Percentiles rank a stretch among this genome's conserved stretches.
These are phyloP conservation scores for Boletellus emodensis DNA, from an alignment of 768 basidiomycete species.

Conservation along the genomic window DNA sequence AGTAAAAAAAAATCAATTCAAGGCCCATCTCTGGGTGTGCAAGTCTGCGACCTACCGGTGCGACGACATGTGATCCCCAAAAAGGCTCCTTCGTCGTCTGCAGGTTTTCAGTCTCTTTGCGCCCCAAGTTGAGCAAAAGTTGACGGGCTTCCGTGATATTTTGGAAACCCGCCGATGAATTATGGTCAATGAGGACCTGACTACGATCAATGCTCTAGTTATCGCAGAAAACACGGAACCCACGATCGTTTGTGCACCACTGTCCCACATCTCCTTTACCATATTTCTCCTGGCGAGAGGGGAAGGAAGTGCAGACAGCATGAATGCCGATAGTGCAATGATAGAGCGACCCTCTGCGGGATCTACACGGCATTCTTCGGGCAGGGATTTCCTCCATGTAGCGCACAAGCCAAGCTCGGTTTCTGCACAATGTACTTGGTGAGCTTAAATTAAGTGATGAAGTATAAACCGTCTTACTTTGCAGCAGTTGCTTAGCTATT, in stretches of 20 bases:
- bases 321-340: conserved; percentile 82
- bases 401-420: conserved; percentile 41
- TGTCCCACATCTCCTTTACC: conserved; percentile 87
- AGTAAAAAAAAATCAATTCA: background rate
- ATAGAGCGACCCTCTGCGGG: conserved; percentile 44
- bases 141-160: conserved; percentile 75
- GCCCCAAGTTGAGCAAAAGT: conserved; percentile 61
- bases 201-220: conserved; percentile 11
- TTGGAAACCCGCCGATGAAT: conserved; percentile 70
- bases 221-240: background rate
- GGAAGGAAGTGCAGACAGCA: conserved; percentile 68
- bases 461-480: conserved; percentile 37
- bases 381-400: conserved; percentile 57
- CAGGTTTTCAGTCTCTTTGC: conserved; percentile 51
- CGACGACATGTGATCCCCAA: conserved; percentile 77
- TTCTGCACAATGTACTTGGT: conserved; percentile 35
- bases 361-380: conserved; percentile 41
- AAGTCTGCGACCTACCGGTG: conserved; percentile 59
- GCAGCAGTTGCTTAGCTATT: conserved; percentile 62
- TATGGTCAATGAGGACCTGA: conserved; percentile 85
- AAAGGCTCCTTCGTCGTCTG: conserved; percentile 33
- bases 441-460: conserved; percentile 2
- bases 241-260: conserved; percentile 82
- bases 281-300: conserved; percentile 58
- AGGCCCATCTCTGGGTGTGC: background rate